These are phyloP conservation scores for Vigna hirtella DNA, from an alignment of 306 rosid genomes.

Conservation along the genomic window DNA sequence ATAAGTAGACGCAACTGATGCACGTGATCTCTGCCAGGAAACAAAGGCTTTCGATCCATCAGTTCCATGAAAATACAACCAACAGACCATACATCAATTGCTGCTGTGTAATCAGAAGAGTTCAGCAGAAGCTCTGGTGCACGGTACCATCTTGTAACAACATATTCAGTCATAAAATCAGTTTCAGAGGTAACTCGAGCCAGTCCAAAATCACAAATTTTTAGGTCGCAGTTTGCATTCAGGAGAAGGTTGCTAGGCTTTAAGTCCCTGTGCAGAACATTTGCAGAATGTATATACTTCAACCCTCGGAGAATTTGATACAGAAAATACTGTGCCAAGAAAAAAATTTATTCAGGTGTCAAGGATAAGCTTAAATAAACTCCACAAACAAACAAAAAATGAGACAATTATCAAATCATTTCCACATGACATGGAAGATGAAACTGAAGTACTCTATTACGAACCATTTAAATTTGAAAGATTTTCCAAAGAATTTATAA, in stretches of 20 bases:
- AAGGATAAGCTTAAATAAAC: slow-evolving; percentile 14
- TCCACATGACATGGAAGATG: background rate
- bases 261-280: slow-evolving; percentile 94
- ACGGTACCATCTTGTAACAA: slow-evolving; percentile 97
- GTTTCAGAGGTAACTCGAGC: slow-evolving; percentile 98
- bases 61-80: slow-evolving; percentile 98
- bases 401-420: background rate
- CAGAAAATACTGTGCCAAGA: slow-evolving; percentile 79
- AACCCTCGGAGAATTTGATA: slow-evolving; percentile 96
- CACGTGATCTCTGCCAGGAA: slow-evolving; percentile 98
- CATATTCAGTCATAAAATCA: slow-evolving; percentile 97
- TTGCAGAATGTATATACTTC: slow-evolving; percentile 97
- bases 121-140: slow-evolving; percentile 93
- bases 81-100: slow-evolving; percentile 98
- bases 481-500: background rate
- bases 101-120: slow-evolving; percentile 97
- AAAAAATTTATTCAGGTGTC: slow-evolving; percentile 18
- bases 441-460: background rate
- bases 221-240: slow-evolving; percentile 93
- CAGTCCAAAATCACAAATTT: slow-evolving; percentile 96
- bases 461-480: slow-evolving; percentile 16
- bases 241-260: slow-evolving; percentile 96
- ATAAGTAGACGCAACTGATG: slow-evolving; percentile 92
- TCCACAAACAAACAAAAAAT: slow-evolving; percentile 9
- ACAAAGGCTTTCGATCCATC: slow-evolving; percentile 93